Evolutionary conservation across 2,329 filamentous ascomycete species (phyloP).

Genomic region (Alternaria sp.): DNA sequence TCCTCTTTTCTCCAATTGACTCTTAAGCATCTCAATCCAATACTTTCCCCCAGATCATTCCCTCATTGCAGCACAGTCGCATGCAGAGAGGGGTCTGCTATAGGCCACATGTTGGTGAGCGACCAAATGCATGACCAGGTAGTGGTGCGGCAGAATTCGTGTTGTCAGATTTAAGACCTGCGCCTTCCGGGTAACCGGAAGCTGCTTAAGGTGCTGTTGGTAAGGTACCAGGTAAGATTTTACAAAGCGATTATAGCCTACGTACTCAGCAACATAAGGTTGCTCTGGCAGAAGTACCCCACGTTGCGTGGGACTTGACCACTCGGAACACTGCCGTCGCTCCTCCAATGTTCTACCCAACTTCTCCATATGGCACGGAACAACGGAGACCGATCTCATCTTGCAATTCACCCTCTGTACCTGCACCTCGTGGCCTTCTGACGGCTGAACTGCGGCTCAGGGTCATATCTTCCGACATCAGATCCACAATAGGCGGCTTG

Average conservation of each 20-base stretch:
- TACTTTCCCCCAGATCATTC: background rate
- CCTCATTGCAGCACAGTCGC: background rate
- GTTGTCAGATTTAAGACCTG: background rate
- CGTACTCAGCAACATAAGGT: background rate
- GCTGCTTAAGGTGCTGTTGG: background rate
- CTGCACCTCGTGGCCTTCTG: constrained; percentile 21
- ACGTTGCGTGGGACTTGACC: constrained; percentile 10
- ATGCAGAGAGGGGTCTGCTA: background rate
- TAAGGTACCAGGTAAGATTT: background rate
- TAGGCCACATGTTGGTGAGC: background rate
- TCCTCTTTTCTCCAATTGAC: background rate
- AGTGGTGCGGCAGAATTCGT: background rate
- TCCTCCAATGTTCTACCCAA: constrained; percentile 8
- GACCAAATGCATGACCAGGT: background rate
- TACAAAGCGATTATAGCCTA: background rate
- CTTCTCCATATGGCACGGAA: constrained; percentile 33
- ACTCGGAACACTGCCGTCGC: constrained; percentile 10
- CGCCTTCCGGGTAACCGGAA: background rate
- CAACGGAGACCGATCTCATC: constrained; percentile 27
- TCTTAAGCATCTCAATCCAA: background rate
- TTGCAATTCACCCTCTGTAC: constrained; percentile 22
- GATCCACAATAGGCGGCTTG: constrained; percentile 10
- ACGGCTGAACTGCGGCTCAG: constrained; percentile 24
- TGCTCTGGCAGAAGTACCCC: constrained; percentile 7
- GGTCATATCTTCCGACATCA: constrained; percentile 30